Conservation (phyloP, 768 basidiomycete species). For the Paxillus rubicundulus region DNA sequence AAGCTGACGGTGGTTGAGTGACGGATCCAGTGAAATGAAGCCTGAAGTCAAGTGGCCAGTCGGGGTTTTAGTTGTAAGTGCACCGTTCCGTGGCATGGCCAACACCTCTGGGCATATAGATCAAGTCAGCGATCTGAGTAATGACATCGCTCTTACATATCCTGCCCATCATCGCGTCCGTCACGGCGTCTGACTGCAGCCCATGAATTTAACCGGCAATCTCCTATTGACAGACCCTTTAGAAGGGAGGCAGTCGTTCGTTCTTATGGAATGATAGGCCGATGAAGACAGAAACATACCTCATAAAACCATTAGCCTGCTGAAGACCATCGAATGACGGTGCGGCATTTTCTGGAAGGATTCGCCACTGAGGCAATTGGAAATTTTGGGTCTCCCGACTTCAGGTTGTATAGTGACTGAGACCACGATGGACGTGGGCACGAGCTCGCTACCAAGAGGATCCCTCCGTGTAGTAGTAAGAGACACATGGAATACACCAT, state of each 20-base stretch:
- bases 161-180: not conserved
- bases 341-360: conserved; percentile 37
- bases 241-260: too few relatives aligned
- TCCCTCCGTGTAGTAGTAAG: too few relatives aligned
- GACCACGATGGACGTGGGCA: not conserved
- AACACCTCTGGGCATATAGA: conserved; percentile 10
- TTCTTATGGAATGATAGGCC: conserved; percentile 16
- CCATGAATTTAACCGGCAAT: too few relatives aligned
- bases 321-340: conserved; percentile 36
- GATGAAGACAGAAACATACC: conserved; percentile 28
- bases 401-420: not conserved
- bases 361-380: conserved; percentile 36
- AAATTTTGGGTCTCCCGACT: conserved; percentile 20
- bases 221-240: too few relatives aligned
- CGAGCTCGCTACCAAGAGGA: not conserved
- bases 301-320: conserved; percentile 33
- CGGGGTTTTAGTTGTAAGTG: not conserved
- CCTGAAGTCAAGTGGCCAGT: not conserved
- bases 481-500: too few relatives aligned
- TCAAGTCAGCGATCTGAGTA: not conserved
- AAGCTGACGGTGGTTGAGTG: conserved; percentile 21
- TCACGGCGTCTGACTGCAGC: not conserved
- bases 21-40: conserved; percentile 9
- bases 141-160: not conserved
- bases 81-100: not conserved